Evolutionary conservation across 2,329 filamentous ascomycete species (phyloP), one percentile per base, ranked within the genome.

Genomic region (Botrytis fabae): DNA sequence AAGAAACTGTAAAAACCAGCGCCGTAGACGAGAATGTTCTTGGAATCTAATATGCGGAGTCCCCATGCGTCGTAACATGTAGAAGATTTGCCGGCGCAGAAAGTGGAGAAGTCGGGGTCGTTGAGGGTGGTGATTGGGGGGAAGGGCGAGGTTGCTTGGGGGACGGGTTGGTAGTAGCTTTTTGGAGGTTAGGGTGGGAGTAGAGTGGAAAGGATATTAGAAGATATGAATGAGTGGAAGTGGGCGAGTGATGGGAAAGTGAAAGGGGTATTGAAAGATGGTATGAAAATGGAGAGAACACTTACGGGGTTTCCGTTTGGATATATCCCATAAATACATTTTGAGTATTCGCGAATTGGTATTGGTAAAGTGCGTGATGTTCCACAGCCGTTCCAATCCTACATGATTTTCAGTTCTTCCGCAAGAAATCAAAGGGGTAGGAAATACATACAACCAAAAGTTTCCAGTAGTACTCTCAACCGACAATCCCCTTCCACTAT

Each of bases 361-460:
- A 86, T 76, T 88, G 84, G 79, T 89, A 89, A 48, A 89, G 79
- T 8, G 83, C 82, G 69, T 82, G 81, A 78, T 89, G 87, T 78
- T 89, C 87, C 40, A 84, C 85, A 1, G 83, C 83, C 4, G 85
- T 86, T 42, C 85, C 86, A 65, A 85, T 81, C 69, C 93, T 93
- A 81, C 92, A 94, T 16, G 25, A 87, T 91, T 96, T 79, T 96
- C 8, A 89, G 83, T 92, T 90, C 81, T 94, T 92, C 81, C 94
- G 91, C 80, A 7, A 38, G 35, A 20, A 32, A 40, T 1, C 51
- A 91, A 87, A 81, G 91, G 88, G 78, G 90, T 90, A 18, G 82
- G 44, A 76, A 18, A 88, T 86, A 81, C 76, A 57, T 71, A 78
- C 51, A 89, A 80, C 88, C 87, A 89, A 28, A 79, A 70, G 35